Conservation (phyloP, 306 rosid genomes). For the Sophora flavescens region DNA sequence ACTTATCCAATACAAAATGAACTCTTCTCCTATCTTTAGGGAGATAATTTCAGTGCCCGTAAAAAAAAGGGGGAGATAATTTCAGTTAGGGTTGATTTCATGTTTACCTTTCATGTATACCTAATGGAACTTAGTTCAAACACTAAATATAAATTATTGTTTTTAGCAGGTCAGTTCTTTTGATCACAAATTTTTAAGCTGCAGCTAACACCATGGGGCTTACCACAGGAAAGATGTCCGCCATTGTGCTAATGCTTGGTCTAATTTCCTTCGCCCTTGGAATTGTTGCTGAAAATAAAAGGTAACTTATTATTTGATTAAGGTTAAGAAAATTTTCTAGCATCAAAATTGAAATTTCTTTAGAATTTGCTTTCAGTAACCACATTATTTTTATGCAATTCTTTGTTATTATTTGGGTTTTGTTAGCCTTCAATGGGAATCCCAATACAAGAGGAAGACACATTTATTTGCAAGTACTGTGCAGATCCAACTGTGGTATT, state of each 20-base stretch:
- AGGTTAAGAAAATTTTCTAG: neutral
- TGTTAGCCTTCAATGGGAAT: conserved; percentile 36
- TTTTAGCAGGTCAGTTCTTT: too few species aligned
- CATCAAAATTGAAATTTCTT: neutral
- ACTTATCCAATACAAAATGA: too few species aligned
- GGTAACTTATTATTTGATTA: conserved; percentile 28
- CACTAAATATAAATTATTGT: too few species aligned
- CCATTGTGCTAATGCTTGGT: conserved; percentile 46
- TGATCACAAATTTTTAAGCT: neutral
- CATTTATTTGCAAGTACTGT: conserved; percentile 34
- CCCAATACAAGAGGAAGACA: conserved; percentile 4
- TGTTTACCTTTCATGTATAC: too few species aligned
- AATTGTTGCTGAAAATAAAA: conserved; percentile 60
- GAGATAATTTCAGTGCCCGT: too few species aligned
- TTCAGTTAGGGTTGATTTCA: too few species aligned
- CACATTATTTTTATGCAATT: neutral
- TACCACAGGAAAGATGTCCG: conserved; percentile 49
- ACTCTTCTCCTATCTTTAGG: too few species aligned
- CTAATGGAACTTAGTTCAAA: too few species aligned
- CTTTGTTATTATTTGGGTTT: neutral
- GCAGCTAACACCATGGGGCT: conserved; percentile 45
- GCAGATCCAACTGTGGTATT: conserved; percentile 26
- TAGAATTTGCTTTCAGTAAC: neutral
- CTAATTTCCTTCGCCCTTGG: conserved; percentile 55
- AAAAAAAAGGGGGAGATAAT: too few species aligned